Evolutionary conservation across 345 rosid species (phyloP).

Genomic region (thale cress (Arabidopsis thaliana)): DNA sequence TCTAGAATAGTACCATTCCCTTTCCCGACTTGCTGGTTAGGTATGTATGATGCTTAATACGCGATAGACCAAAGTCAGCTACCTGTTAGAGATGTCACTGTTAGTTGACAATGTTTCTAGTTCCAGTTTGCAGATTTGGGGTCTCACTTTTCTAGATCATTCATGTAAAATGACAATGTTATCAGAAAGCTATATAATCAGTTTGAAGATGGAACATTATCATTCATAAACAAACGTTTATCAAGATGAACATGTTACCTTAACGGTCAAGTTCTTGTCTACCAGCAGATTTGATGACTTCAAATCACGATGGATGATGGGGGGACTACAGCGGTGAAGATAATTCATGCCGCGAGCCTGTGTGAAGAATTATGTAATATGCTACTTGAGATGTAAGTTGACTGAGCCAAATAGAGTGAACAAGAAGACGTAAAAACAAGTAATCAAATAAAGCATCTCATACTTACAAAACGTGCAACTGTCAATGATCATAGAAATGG

Average conservation of each 20-base stretch:
- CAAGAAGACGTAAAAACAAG: slow-evolving; percentile 13
- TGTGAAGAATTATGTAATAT: slow-evolving; percentile 36
- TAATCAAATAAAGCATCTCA: slow-evolving; percentile 21
- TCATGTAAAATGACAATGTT: neutral
- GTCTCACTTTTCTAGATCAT: neutral
- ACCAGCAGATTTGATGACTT: slow-evolving; percentile 96
- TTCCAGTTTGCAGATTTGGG: neutral
- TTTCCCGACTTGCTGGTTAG: slow-evolving; percentile 79
- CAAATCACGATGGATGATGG: slow-evolving; percentile 95
- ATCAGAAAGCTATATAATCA: slow-evolving; percentile 1
- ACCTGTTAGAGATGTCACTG: slow-evolving; percentile 57
- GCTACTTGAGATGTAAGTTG: slow-evolving; percentile 31
- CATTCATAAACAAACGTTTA: neutral
- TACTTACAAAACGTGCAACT: neutral
- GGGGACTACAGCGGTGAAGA: slow-evolving; percentile 89
- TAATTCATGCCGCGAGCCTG: slow-evolving; percentile 97
- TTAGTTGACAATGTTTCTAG: slow-evolving; percentile 20
- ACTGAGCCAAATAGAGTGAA: slow-evolving; percentile 1
- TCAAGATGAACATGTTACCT: slow-evolving; percentile 53
- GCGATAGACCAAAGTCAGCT: slow-evolving; percentile 96
- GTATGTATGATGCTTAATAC: slow-evolving; percentile 84
- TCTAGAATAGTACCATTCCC: slow-evolving; percentile 72
- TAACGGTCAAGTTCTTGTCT: slow-evolving; percentile 92
- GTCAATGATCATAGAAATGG: neutral
- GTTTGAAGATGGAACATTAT: slow-evolving; percentile 13